Evolutionary conservation across 2,329 filamentous ascomycete species (phyloP).

Genomic region (Fusarium denticulatum): DNA sequence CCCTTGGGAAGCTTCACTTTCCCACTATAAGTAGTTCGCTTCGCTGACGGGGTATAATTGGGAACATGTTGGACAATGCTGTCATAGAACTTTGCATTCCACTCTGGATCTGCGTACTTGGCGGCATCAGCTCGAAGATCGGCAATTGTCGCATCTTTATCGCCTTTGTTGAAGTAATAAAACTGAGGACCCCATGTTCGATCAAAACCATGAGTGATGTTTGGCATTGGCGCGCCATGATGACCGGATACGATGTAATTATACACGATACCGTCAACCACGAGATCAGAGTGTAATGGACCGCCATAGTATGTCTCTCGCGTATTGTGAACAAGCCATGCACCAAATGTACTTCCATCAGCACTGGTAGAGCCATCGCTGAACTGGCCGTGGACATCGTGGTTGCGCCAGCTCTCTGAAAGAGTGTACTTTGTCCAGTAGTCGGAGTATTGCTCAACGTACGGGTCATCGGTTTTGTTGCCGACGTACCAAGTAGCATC

Average conservation of each 20-base stretch:
- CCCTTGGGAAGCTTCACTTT: constrained; percentile 26
- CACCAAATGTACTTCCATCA: constrained; percentile 63
- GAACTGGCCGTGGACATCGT: constrained; percentile 64
- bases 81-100: constrained; percentile 34
- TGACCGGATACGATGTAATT: constrained; percentile 70
- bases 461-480: constrained; percentile 62
- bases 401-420: constrained; percentile 64
- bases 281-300: constrained; percentile 68
- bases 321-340: constrained; percentile 71
- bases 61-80: constrained; percentile 27
- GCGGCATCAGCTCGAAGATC: constrained; percentile 28
- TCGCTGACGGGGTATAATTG: constrained; percentile 14
- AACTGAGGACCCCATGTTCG: constrained; percentile 71
- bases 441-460: constrained; percentile 63
- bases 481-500: constrained; percentile 70
- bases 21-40: constrained; percentile 15
- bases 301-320: constrained; percentile 70
- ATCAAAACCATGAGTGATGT: constrained; percentile 71
- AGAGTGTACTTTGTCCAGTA: constrained; percentile 75
- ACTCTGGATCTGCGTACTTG: constrained; percentile 19
- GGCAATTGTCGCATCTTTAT: background rate
- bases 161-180: constrained; percentile 65
- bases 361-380: constrained; percentile 51
- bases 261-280: constrained; percentile 71
- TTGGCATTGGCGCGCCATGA: constrained; percentile 68